phyloP scores from a whole-genome alignment of 768 basidiomycete species.

The Epithele typhae region DNA sequence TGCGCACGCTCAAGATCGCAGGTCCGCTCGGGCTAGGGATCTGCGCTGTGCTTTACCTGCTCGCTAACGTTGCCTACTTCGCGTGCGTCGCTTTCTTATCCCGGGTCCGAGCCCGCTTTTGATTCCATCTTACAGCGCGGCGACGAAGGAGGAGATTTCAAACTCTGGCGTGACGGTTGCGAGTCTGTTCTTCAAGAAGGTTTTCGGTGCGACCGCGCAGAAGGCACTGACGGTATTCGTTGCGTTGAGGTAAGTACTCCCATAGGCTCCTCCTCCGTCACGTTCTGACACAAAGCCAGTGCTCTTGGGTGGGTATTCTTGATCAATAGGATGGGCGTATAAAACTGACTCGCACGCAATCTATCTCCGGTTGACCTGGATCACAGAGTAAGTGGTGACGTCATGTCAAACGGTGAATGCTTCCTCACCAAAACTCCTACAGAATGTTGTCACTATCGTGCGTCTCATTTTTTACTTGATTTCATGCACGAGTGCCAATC shows the following conservation, averaged over 20 bases:
- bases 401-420: too few species aligned
- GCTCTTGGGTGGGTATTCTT: slow-evolving; percentile 31
- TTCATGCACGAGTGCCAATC: not conserved
- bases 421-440: too few species aligned
- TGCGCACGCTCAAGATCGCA: slow-evolving; percentile 58
- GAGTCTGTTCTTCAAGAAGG: slow-evolving; percentile 53
- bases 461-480: not conserved
- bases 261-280: not conserved
- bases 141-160: slow-evolving; percentile 45
- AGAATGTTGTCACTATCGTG: slow-evolving; percentile 24
- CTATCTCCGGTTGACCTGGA: slow-evolving; percentile 31
- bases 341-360: slow-evolving; percentile 9
- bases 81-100: slow-evolving; percentile 33
- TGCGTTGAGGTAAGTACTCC: slow-evolving; percentile 42
- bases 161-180: slow-evolving; percentile 53
- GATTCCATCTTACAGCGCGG: slow-evolving; percentile 30
- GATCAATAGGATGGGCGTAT: too few species aligned
- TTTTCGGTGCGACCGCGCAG: slow-evolving; percentile 50
- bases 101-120: not conserved
- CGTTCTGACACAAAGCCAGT: slow-evolving; percentile 16
- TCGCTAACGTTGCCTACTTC: slow-evolving; percentile 58
- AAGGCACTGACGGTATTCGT: slow-evolving; percentile 54
- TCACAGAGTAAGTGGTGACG: slow-evolving; percentile 13
- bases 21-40: slow-evolving; percentile 55
- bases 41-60: slow-evolving; percentile 47